A percentile compares a stretch with the other conserved stretches of the same genome.
phyloP scores from a whole-genome alignment of 2,329 filamentous ascomycete species.

The Penicillium sp. region DNA sequence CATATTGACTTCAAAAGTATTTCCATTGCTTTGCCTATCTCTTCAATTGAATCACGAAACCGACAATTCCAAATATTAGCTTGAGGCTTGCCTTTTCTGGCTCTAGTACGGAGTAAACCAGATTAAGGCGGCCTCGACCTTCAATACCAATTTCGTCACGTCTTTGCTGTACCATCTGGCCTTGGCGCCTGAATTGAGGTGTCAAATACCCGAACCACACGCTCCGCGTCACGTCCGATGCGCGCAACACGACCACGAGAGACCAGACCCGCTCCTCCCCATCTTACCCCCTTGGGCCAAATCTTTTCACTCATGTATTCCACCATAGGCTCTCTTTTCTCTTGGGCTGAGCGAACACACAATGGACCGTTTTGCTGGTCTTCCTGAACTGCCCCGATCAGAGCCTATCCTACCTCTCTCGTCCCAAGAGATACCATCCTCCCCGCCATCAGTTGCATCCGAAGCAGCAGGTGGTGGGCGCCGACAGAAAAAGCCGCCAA shows the following conservation, averaged over 20 bases:
- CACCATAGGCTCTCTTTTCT: conserved; percentile 21
- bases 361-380: conserved; percentile 36
- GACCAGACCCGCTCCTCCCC: conserved; percentile 22
- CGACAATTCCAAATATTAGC: background rate
- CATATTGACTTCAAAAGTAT: background rate
- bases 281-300: conserved; percentile 26
- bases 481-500: conserved; percentile 48
- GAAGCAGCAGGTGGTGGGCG: conserved; percentile 38
- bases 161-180: background rate
- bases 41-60: background rate
- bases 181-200: conserved; percentile 14
- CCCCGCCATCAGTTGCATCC: conserved; percentile 44
- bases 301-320: conserved; percentile 20
- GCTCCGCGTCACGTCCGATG: conserved; percentile 29
- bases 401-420: conserved; percentile 36
- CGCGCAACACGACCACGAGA: conserved; percentile 19
- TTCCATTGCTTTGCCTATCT: background rate
- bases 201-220: conserved; percentile 21
- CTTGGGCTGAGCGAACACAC: conserved; percentile 24
- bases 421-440: conserved; percentile 42
- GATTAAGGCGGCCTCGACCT: background rate
- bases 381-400: conserved; percentile 37
- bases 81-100: background rate
- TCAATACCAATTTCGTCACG: background rate
- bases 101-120: no score